A percentile compares a stretch with the other conserved stretches of the same genome.
Evolutionary conservation across 768 basidiomycete species (phyloP).

Genomic region (Lanmaoa rubissima): DNA sequence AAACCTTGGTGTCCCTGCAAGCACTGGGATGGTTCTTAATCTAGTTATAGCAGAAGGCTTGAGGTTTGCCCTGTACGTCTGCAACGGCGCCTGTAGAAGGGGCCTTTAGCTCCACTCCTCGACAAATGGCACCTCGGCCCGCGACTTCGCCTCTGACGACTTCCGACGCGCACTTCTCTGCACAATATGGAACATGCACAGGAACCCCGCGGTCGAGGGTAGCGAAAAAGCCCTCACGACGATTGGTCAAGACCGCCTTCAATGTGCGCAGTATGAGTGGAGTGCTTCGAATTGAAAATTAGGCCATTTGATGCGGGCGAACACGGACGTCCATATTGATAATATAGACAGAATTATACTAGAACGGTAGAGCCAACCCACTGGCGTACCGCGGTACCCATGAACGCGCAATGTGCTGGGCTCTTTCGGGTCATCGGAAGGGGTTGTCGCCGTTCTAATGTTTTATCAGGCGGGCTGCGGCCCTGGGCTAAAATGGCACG

Average conservation of each 20-base stretch:
- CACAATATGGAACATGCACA: constrained; percentile 30
- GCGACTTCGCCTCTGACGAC: constrained; percentile 12
- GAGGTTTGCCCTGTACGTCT: background rate
- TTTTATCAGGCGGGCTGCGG: constrained; percentile 23
- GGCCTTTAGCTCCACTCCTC: constrained; percentile 17
- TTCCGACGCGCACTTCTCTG: constrained; percentile 21
- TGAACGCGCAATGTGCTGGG: background rate
- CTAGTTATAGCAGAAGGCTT: background rate
- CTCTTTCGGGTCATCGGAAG: constrained; percentile 13
- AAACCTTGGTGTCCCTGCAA: background rate
- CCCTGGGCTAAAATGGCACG: constrained; percentile 14
- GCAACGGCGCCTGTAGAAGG: constrained; percentile 6
- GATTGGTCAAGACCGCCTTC: constrained; percentile 24
- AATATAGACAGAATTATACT: constrained; percentile 8
- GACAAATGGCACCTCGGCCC: constrained; percentile 13
- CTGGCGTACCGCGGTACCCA: constrained; percentile 13
- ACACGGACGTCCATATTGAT: constrained; percentile 14
- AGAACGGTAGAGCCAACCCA: constrained; percentile 17
- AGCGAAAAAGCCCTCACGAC: background rate
- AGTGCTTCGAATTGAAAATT: constrained; percentile 33
- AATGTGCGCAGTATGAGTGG: constrained; percentile 17
- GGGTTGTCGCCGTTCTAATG: constrained; percentile 18
- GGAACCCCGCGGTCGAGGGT: constrained; percentile 32
- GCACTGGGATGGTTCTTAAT: constrained; percentile 1
- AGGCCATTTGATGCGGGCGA: constrained; percentile 22